Evolutionary conservation across 306 rosid genomes (phyloP).

Genomic region (Pyrus bretschneideri): DNA sequence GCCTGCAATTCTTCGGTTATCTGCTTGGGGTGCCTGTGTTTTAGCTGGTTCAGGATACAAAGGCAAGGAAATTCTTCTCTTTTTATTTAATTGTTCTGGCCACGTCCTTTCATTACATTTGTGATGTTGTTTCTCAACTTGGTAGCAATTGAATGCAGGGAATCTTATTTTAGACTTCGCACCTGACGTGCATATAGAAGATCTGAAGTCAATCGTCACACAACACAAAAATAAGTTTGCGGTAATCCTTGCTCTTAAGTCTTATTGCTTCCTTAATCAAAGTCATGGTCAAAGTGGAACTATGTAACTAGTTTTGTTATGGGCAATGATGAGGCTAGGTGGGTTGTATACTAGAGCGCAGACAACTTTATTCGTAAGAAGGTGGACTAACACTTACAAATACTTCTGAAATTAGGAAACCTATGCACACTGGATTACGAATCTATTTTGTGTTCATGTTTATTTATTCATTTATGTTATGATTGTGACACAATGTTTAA

Average conservation of each 20-base stretch:
- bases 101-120: background rate
- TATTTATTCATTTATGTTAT: background rate
- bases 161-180: constrained; percentile 60
- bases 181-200: constrained; percentile 68
- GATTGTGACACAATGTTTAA: background rate
- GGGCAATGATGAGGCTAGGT: background rate
- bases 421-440: background rate
- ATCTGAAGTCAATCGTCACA: constrained; percentile 54
- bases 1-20: constrained; percentile 79
- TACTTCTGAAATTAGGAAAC: background rate
- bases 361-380: background rate
- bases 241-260: constrained; percentile 33
- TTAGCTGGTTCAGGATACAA: constrained; percentile 62
- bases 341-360: background rate
- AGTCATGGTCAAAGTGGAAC: constrained; percentile 2
- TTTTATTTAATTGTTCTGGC: background rate
- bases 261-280: constrained; percentile 10
- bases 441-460: background rate
- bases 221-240: constrained; percentile 61
- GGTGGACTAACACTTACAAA: background rate
- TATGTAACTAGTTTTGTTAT: background rate
- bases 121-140: constrained; percentile 13
- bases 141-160: constrained; percentile 49
- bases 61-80: constrained; percentile 30
- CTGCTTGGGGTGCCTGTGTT: constrained; percentile 94